phyloP scores from a whole-genome alignment of 306 rosid genomes.

The Casuarina cunninghamiana region DNA sequence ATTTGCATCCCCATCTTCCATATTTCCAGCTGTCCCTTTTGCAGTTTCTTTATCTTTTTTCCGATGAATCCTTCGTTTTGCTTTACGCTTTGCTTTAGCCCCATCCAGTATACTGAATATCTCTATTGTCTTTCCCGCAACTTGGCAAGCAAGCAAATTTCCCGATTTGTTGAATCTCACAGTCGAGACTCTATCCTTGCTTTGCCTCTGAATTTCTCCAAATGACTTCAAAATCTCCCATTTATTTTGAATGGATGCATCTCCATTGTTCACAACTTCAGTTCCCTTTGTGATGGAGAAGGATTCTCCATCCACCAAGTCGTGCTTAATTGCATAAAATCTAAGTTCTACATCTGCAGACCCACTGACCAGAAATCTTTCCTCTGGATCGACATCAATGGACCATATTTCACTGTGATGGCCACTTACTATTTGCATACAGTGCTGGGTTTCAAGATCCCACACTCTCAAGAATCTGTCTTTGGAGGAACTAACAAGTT shows the following conservation, averaged over 20 bases:
- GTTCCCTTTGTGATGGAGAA: slow-evolving; percentile 27
- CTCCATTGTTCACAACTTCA: slow-evolving; percentile 34
- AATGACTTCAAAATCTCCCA: slow-evolving; percentile 77
- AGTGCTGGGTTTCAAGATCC: slow-evolving; percentile 97
- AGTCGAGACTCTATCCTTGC: slow-evolving; percentile 83
- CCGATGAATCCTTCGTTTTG: slow-evolving; percentile 80
- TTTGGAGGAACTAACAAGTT: slow-evolving; percentile 83
- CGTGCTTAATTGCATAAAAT: slow-evolving; percentile 63
- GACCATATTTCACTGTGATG: slow-evolving; percentile 98
- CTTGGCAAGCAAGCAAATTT: slow-evolving; percentile 84
- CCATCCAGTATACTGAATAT: slow-evolving; percentile 80
- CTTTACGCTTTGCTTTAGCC: slow-evolving; percentile 76
- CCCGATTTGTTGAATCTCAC: slow-evolving; percentile 82
- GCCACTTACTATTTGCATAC: slow-evolving; percentile 91
- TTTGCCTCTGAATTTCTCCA: slow-evolving; percentile 85
- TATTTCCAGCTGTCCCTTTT: slow-evolving; percentile 41
- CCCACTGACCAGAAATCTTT: slow-evolving; percentile 78
- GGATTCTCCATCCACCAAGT: slow-evolving; percentile 43
- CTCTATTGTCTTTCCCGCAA: slow-evolving; percentile 86
- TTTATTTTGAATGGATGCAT: slow-evolving; percentile 47
- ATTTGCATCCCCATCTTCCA: slow-evolving; percentile 47
- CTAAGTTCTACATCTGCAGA: slow-evolving; percentile 90
- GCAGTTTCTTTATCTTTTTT: slow-evolving; percentile 81
- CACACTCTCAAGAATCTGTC: slow-evolving; percentile 95
- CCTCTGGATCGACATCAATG: slow-evolving; percentile 68